Conservation (phyloP, 441 rosid genomes). For the Aleurites moluccanus region DNA sequence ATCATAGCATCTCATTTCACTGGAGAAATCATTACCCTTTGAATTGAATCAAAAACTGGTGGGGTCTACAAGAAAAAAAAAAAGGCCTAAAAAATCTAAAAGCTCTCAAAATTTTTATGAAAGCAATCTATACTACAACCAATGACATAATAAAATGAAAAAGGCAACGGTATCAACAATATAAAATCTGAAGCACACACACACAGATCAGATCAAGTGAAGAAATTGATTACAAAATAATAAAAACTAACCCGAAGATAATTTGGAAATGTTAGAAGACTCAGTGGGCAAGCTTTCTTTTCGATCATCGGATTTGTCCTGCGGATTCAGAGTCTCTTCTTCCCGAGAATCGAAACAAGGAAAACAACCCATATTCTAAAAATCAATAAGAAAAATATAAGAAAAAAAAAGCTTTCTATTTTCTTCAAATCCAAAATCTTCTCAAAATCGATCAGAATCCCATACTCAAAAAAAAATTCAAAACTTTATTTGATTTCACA, state of each 20-base stretch:
- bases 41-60: conserved; percentile 22
- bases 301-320: conserved; percentile 50
- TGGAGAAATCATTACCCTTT: not conserved
- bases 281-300: conserved; percentile 49
- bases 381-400: conserved; percentile 3
- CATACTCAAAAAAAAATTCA: conserved; percentile 10
- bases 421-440: conserved; percentile 12
- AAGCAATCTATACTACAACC: conserved; percentile 7
- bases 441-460: conserved; percentile 24
- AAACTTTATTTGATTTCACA: not conserved
- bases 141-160: conserved; percentile 2
- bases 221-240: conserved; percentile 3
- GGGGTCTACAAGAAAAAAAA: conserved; percentile 25
- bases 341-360: conserved; percentile 86
- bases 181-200: conserved; percentile 11
- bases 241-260: conserved; percentile 62
- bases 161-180: not conserved
- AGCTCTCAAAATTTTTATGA: not conserved
- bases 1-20: conserved; percentile 37
- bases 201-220: conserved; percentile 49
- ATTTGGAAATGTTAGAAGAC: conserved; percentile 58
- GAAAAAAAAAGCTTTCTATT: not conserved
- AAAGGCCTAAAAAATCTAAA: conserved; percentile 23
- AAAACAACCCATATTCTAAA: conserved; percentile 82
- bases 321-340: conserved; percentile 70